phyloP scores from a whole-genome alignment of 1,284 basidiomycete genomes.

The Trichosporon asahii region DNA sequence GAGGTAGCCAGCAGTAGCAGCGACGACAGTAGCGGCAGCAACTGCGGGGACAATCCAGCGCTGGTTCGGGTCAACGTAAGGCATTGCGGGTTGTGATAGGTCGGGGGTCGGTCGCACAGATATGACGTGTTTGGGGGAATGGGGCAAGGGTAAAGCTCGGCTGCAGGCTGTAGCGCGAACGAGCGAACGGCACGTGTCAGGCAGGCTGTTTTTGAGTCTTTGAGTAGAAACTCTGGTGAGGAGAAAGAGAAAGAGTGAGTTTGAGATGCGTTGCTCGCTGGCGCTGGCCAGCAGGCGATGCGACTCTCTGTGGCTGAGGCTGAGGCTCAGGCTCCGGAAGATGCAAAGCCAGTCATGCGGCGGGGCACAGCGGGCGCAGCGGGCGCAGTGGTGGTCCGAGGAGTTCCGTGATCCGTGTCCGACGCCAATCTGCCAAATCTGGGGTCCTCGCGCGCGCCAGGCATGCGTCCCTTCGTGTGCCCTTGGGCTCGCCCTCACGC shows the following conservation, averaged over 20 bases:
- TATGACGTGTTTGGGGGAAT: slow-evolving; percentile 5
- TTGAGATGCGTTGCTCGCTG: not conserved
- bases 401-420: slow-evolving; percentile 9
- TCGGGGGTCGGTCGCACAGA: slow-evolving; percentile 7
- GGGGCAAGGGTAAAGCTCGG: not conserved
- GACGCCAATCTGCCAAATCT: not conserved
- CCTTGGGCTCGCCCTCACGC: not conserved
- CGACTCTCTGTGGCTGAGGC: not conserved
- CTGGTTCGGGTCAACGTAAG: slow-evolving; percentile 4
- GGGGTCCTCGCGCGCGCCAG: not conserved
- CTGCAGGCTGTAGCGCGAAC: not conserved
- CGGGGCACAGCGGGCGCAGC: not conserved
- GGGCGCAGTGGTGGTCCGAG: slow-evolving; percentile 3
- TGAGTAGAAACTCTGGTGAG: not conserved
- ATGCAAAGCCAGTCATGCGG: not conserved
- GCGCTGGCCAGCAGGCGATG: not conserved
- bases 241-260: not conserved
- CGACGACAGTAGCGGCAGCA: slow-evolving; percentile 6
- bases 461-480: not conserved
- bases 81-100: slow-evolving; percentile 3
- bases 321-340: not conserved
- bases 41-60: slow-evolving; percentile 10
- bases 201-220: not conserved
- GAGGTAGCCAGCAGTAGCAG: not conserved
- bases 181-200: not conserved